Conservation (phyloP, 208 protist genomes). For the Trypanosoma melophagium region DNA sequence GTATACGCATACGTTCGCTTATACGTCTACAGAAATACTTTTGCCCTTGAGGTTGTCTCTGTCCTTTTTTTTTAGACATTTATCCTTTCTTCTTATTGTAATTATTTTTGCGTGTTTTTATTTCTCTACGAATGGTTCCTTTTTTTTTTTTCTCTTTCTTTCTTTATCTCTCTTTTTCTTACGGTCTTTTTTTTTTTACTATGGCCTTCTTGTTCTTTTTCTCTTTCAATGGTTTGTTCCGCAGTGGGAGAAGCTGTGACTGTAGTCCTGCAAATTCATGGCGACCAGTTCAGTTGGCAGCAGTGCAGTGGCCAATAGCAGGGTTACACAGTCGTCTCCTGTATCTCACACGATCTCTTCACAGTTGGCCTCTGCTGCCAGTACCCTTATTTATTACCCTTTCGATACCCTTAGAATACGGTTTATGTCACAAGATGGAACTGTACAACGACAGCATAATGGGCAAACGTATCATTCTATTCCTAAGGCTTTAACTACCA, state of each 20-base stretch:
- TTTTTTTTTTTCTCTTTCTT: slow-evolving; percentile 14
- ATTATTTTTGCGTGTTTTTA: neutral
- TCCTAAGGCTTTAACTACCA: slow-evolving; percentile 27
- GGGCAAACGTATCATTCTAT: slow-evolving; percentile 62
- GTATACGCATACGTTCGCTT: neutral
- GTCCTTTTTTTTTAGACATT: slow-evolving; percentile 12
- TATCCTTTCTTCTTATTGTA: neutral
- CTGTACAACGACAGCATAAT: slow-evolving; percentile 65
- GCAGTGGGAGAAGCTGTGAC: no score
- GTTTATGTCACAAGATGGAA: slow-evolving; percentile 88
- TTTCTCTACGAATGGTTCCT: no score
- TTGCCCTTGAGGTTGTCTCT: neutral
- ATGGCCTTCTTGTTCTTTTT: neutral
- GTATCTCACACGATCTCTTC: slow-evolving; percentile 60
- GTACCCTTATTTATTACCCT: slow-evolving; percentile 82
- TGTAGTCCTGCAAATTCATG: no score
- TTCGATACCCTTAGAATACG: slow-evolving; percentile 87
- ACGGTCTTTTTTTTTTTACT: neutral
- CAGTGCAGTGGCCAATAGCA: no score
- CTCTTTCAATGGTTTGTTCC: neutral
- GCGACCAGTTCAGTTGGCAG: no score
- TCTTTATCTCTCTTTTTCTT: slow-evolving; percentile 1
- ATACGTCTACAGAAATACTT: neutral
- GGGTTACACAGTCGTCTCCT: slow-evolving; percentile 27
- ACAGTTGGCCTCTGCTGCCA: slow-evolving; percentile 63